Percentiles rank a stretch among this genome's conserved stretches.
Evolutionary conservation across 2,329 filamentous ascomycete species (phyloP).

Genomic region (Zasmidium cellare): DNA sequence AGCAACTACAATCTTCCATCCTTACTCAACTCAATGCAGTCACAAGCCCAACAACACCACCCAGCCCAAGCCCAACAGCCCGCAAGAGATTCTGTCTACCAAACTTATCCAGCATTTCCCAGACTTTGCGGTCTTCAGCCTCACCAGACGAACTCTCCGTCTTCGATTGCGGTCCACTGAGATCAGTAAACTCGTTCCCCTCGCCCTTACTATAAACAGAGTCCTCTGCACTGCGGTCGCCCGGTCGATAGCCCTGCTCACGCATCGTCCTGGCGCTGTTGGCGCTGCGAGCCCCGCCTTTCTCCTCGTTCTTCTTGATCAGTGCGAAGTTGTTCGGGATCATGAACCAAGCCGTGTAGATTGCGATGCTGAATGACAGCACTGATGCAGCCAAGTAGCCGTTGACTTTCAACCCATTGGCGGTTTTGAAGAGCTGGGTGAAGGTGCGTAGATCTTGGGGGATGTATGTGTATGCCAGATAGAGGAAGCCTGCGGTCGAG

Average conservation of each 20-base stretch:
- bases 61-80: constrained; percentile 25
- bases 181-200: constrained; percentile 23
- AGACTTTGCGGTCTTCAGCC: constrained; percentile 41
- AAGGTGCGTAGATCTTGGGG: constrained; percentile 12
- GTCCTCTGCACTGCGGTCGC: constrained; percentile 24
- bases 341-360: constrained; percentile 26
- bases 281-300: constrained; percentile 26
- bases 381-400: constrained; percentile 25
- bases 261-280: constrained; percentile 18
- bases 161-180: constrained; percentile 29
- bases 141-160: constrained; percentile 37
- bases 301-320: constrained; percentile 30
- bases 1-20: not conserved
- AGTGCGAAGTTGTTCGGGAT: constrained; percentile 30
- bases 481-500: constrained; percentile 25
- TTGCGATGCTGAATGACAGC: constrained; percentile 25
- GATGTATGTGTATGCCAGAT: constrained; percentile 25
- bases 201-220: constrained; percentile 25
- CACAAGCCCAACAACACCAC: constrained; percentile 27
- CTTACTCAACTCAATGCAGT: constrained; percentile 15
- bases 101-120: constrained; percentile 37
- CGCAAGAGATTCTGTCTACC: constrained; percentile 26
- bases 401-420: constrained; percentile 19
- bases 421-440: constrained; percentile 16
- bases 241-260: constrained; percentile 12